A percentile compares a stretch with the other conserved stretches of the same genome.
phyloP scores from a whole-genome alignment of 164 flowering plant genomes.

The Stephania japonica region DNA sequence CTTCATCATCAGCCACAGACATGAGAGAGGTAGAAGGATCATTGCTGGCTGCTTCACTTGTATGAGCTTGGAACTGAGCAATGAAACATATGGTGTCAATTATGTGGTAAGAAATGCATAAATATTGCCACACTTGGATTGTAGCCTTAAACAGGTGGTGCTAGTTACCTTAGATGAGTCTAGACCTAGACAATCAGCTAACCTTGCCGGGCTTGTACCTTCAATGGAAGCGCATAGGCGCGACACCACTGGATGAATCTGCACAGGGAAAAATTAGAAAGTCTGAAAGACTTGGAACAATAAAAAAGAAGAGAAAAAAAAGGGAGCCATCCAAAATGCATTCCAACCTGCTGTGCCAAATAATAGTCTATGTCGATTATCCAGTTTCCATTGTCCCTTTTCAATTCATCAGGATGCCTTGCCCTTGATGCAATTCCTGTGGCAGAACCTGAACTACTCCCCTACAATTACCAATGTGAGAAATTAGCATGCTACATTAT shows the following conservation, averaged over 20 bases:
- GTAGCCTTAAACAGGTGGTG: background rate
- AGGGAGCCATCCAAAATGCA: background rate
- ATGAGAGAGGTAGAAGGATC: conserved; percentile 52
- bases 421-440: conserved; percentile 91
- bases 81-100: conserved; percentile 1
- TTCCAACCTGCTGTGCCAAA: conserved; percentile 78
- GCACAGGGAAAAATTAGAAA: conserved; percentile 17
- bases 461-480: conserved; percentile 33
- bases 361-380: conserved; percentile 93
- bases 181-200: conserved; percentile 96
- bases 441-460: conserved; percentile 45
- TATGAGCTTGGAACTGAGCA: conserved; percentile 61
- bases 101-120: background rate
- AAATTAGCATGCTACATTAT: background rate
- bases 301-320: background rate
- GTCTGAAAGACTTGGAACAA: background rate
- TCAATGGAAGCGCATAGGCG: conserved; percentile 92
- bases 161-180: conserved; percentile 82
- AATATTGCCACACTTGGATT: background rate
- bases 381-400: conserved; percentile 67
- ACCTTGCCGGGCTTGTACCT: conserved; percentile 91
- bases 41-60: conserved; percentile 36
- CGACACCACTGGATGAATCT: conserved; percentile 98
- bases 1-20: conserved; percentile 54
- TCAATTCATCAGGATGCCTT: conserved; percentile 96